phyloP scores from a whole-genome alignment of 495 filamentous ascomycete genomes.

The Neurospora tetrasperma region DNA sequence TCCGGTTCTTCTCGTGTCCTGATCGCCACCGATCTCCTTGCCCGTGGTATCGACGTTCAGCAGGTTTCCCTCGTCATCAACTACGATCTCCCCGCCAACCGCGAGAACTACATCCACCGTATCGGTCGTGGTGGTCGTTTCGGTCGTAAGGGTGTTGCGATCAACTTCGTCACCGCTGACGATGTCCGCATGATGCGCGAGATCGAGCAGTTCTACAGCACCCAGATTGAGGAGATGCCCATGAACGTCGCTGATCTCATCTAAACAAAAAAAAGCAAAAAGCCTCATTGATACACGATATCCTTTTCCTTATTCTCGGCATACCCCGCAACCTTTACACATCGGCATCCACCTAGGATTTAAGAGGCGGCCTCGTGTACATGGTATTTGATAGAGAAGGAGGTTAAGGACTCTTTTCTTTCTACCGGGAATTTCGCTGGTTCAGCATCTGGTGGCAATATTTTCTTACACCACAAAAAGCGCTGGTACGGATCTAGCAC shows the following conservation, averaged over 20 bases:
- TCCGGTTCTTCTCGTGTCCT: constrained; percentile 91
- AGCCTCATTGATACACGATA: constrained; percentile 6
- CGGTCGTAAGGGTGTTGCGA: constrained; percentile 96
- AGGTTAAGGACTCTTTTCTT: constrained; percentile 1
- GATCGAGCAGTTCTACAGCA: constrained; percentile 94
- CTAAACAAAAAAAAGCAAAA: constrained; percentile 12
- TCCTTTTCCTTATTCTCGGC: constrained; percentile 18
- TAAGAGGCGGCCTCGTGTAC: constrained; percentile 17
- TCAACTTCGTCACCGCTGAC: constrained; percentile 98
- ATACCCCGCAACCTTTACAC: constrained; percentile 16
- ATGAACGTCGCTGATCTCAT: constrained; percentile 81
- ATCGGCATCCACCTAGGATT: constrained; percentile 12
- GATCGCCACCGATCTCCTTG: constrained; percentile 97
- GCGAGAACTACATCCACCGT: constrained; percentile 99
- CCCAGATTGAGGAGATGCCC: constrained; percentile 99
- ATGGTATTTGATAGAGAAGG: constrained; percentile 19
- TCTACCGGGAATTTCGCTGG: constrained; percentile 14
- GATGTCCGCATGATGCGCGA: constrained; percentile 96
- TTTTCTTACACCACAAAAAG: constrained; percentile 19
- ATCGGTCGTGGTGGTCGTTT: constrained; percentile 95
- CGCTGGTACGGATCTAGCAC: constrained; percentile 13
- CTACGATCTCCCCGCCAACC: constrained; percentile 95
- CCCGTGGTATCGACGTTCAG: constrained; percentile 97
- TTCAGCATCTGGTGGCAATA: constrained; percentile 19
- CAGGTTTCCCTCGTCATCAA: constrained; percentile 99